Base-by-base conservation (phyloP, 176 grass and related monocot genomes). In the Coix lacrymajobi region DNA sequence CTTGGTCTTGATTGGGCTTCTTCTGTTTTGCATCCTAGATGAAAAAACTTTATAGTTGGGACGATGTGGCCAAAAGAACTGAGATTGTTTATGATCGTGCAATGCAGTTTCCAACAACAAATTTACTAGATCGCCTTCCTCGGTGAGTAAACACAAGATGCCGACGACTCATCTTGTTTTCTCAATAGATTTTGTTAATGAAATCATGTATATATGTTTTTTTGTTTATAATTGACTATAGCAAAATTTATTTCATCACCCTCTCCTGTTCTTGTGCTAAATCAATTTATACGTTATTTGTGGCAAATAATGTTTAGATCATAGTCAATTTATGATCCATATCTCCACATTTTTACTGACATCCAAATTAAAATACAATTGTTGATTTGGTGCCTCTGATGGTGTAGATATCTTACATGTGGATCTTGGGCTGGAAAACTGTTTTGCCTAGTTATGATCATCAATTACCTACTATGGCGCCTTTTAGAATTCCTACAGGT, bases 31-130 rank as follows among this genome's bases (percentile, higher is more conserved):
- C 26, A 46, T 73, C 12, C 0, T 82, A 98, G 95, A 93, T 98
- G 90, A 94, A 92, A 92, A 88, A 65, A 46, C 80, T 94, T 31
- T 97, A 97, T 66, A 97, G 92, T 77, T 97, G 95, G 95, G 92
- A 97, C 88, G 95, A 97, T 76, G 95, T 97, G 33, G 95, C 95
- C 1, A 89, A 91, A 83, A 94, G 95, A 89, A 98, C 95, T 46
- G 92, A 91, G 79, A 91, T 92, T 31, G 92, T 98, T 26, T 98
- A 94, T 69, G 84, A 91, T 75, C 78, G 76, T 81, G 88, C 92
- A 73, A 88, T 94, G 84, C 75, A 84, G 31, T 91, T 75, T 26
- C 48, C 84, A 24, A 83, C 89, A 41, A 92, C 84, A 67, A 91
- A 78, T 87, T 83, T 98, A 32, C 79, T 98, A 56, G 84, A 93